These are phyloP conservation scores for Xylaria cubensis DNA, from an alignment of 495 filamentous ascomycete species.

Conservation along the genomic window DNA sequence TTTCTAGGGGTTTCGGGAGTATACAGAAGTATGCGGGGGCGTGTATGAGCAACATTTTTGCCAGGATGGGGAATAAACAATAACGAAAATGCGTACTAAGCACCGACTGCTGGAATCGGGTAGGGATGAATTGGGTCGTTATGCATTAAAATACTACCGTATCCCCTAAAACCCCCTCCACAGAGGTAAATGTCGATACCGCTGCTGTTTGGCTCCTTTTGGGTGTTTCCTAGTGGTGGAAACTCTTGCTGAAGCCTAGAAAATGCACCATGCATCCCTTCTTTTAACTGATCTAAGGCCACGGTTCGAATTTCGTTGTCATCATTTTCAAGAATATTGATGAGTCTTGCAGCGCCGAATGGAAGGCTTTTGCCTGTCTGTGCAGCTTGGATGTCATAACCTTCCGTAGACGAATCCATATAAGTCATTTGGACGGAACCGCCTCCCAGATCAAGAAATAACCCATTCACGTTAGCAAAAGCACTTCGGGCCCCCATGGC, in stretches of 20 bases:
- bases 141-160: slow-evolving; percentile 84
- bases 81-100: slow-evolving; percentile 55
- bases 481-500: slow-evolving; percentile 84
- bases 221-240: slow-evolving; percentile 54
- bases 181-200: slow-evolving; percentile 83
- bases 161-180: slow-evolving; percentile 89
- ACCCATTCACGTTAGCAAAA: slow-evolving; percentile 62
- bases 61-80: background rate
- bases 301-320: slow-evolving; percentile 49
- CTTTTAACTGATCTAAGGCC: slow-evolving; percentile 63
- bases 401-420: slow-evolving; percentile 62
- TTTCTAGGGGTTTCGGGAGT: background rate
- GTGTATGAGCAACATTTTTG: background rate
- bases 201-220: slow-evolving; percentile 47
- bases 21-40: background rate
- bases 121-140: slow-evolving; percentile 73
- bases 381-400: slow-evolving; percentile 56
- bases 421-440: slow-evolving; percentile 92
- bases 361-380: slow-evolving; percentile 65
- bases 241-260: slow-evolving; percentile 65
- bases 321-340: slow-evolving; percentile 60
- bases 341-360: slow-evolving; percentile 86
- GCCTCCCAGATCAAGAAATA: slow-evolving; percentile 90
- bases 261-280: slow-evolving; percentile 68
- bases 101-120: slow-evolving; percentile 84